phyloP scores from a whole-genome alignment of 2,329 filamentous ascomycete species.

The Xylaria hypoxylon region DNA sequence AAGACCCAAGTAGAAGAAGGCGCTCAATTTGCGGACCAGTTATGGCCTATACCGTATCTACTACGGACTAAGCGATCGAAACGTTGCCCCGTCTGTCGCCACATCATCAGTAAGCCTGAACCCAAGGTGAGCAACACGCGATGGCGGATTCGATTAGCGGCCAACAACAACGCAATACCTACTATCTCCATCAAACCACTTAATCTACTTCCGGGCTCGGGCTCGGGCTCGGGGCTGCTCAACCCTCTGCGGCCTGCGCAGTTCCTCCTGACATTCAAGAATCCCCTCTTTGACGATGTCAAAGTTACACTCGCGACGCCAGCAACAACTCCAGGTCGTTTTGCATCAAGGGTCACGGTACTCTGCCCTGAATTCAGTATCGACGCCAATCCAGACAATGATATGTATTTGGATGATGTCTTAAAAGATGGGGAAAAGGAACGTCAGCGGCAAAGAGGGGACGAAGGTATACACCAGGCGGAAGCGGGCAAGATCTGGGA shows the following conservation, averaged over 20 bases:
- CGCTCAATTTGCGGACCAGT: slow-evolving; percentile 74
- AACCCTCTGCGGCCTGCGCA: slow-evolving; percentile 73
- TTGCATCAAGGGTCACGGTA: slow-evolving; percentile 85
- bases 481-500: slow-evolving; percentile 98
- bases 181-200: slow-evolving; percentile 79
- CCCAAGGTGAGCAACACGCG: slow-evolving; percentile 88
- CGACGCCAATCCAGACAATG: slow-evolving; percentile 87
- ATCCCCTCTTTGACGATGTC: slow-evolving; percentile 92
- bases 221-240: slow-evolving; percentile 52
- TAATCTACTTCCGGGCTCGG: slow-evolving; percentile 43
- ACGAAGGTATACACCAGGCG: slow-evolving; percentile 65
- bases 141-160: slow-evolving; percentile 92
- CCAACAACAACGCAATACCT: slow-evolving; percentile 88
- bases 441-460: slow-evolving; percentile 53
- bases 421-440: slow-evolving; percentile 67
- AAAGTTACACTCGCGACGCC: slow-evolving; percentile 90
- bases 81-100: slow-evolving; percentile 89
- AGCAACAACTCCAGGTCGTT: slow-evolving; percentile 78
- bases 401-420: slow-evolving; percentile 87
- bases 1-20: slow-evolving; percentile 63
- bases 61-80: slow-evolving; percentile 94
- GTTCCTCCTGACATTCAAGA: slow-evolving; percentile 89
- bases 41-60: slow-evolving; percentile 84
- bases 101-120: slow-evolving; percentile 95
- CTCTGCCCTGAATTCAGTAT: slow-evolving; percentile 95